These are phyloP conservation scores for Calonectria honghensis DNA, from an alignment of 2,329 filamentous ascomycete genomes.

Conservation along the genomic window DNA sequence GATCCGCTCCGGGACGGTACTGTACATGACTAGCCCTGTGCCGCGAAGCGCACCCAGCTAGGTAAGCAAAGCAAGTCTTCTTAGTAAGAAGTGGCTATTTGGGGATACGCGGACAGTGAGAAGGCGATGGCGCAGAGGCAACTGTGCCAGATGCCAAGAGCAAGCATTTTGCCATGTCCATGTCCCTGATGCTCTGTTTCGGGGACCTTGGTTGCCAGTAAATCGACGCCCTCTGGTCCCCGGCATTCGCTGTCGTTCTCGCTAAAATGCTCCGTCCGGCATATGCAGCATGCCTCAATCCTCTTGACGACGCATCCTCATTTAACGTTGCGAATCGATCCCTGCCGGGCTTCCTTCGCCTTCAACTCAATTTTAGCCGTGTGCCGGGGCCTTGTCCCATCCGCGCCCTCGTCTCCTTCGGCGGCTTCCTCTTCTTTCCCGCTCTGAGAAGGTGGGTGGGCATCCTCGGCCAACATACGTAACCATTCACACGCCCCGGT, in stretches of 20 bases:
- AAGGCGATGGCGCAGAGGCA: neutral
- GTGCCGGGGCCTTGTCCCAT: neutral
- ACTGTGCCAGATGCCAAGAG: neutral
- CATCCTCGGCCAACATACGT: slow-evolving; percentile 25
- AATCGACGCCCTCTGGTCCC: neutral
- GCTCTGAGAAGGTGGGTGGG: slow-evolving; percentile 8
- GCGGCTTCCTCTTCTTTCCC: slow-evolving; percentile 25
- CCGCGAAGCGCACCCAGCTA: slow-evolving; percentile 16
- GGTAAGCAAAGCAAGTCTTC: slow-evolving; percentile 19
- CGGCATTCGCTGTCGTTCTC: slow-evolving; percentile 7
- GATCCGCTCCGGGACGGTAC: slow-evolving; percentile 20
- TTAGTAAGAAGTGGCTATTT: slow-evolving; percentile 23
- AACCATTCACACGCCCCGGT: slow-evolving; percentile 21
- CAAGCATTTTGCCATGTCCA: neutral
- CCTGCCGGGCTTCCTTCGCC: neutral
- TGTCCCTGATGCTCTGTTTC: neutral
- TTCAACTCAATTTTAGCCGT: slow-evolving; percentile 27
- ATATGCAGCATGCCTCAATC: neutral
- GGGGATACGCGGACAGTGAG: slow-evolving; percentile 1
- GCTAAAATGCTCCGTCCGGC: neutral
- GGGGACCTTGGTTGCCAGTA: neutral
- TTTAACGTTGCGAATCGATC: slow-evolving; percentile 18
- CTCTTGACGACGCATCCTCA: slow-evolving; percentile 21
- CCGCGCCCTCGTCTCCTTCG: neutral
- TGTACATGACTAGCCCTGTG: slow-evolving; percentile 14